Base-by-base conservation (phyloP, 441 rosid genomes). In the Eruca vesicaria region DNA sequence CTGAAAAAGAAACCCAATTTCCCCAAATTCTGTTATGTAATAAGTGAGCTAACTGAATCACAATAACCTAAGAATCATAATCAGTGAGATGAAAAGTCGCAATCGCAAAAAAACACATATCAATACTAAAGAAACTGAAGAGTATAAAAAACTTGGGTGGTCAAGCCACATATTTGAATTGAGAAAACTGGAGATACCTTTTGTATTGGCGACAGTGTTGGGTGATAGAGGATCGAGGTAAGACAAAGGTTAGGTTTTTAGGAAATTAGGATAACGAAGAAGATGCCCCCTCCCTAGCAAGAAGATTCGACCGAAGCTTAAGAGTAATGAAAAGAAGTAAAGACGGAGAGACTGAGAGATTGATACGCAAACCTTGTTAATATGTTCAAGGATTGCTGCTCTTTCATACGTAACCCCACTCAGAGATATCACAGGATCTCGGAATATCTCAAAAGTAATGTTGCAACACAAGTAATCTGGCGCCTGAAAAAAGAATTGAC, bases 401-500 rank as follows among this genome's bases (percentile, higher is more conserved):
- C n/a, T n/a, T n/a, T n/a, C n/a, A n/a, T n/a, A n/a, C n/a, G n/a
- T n/a, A n/a, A 87, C 74, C 45, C 99, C 97, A 69, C 97, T 87
- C 10, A 98, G 99, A 68, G 94, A 81, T 67, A 92, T 84, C 69
- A 95, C 98, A 53, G 98, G 97, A 82, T 92, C 99, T 9, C 89
- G 87, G 69, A 88, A 86, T 35, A 92, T 89, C 78, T 92, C 96
- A 11, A 95, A 96, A 15, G 98, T 90, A n/a, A 95, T 92, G 67
- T n/a, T n/a, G n/a, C n/a, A n/a, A n/a, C n/a, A n/a, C n/a, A n/a
- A n/a, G n/a, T n/a, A n/a, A n/a, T n/a, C 98, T 1, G 99, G 99
- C 73, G 92, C 95, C 99, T 92, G 84, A 29, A 18, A 16, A 19
- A 57, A 74, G 6, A 21, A 19, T 63, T 20, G 35, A 50, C n/a